Conservation (phyloP, 2,329 filamentous ascomycete genomes). For the Calonectria hongkongensis region DNA sequence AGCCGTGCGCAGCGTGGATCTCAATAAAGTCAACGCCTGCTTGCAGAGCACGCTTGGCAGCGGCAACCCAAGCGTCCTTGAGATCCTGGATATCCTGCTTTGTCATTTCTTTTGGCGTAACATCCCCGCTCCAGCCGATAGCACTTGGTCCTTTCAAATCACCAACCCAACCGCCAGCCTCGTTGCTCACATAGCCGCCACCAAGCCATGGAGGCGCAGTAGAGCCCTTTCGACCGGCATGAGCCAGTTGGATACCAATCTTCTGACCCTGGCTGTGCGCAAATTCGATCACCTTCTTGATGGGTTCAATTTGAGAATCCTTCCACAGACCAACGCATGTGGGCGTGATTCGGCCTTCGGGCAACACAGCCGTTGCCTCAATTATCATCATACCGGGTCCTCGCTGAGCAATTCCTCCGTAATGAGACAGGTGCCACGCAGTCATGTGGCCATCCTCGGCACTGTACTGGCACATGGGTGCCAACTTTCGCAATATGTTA, state of each 20-base stretch:
- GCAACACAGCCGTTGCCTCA: neutral
- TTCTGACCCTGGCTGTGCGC: constrained; percentile 17
- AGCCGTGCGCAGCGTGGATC: constrained; percentile 17
- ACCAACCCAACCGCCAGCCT: neutral
- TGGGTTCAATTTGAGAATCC: constrained; percentile 8
- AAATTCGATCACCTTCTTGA: constrained; percentile 5
- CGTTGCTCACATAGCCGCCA: neutral
- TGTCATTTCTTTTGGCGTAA: neutral
- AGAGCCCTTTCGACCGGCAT: constrained; percentile 2
- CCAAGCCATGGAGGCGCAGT: neutral
- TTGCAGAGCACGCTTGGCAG: neutral
- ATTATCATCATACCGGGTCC: constrained; percentile 12
- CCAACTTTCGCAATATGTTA: neutral
- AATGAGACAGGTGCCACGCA: constrained; percentile 14
- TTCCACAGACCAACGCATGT: neutral
- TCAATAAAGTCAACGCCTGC: constrained; percentile 10
- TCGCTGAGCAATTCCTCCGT: constrained; percentile 5
- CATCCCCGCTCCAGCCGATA: neutral
- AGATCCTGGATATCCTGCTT: constrained; percentile 6
- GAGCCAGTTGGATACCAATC: constrained; percentile 6
- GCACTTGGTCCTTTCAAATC: constrained; percentile 3
- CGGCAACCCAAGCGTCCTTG: constrained; percentile 7
- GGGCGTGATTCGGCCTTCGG: constrained; percentile 8
- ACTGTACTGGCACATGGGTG: constrained; percentile 11
- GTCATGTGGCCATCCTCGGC: constrained; percentile 22